A percentile compares a stretch with the other conserved stretches of the same genome.
phyloP scores from a whole-genome alignment of 257 asterid species.

The Thymus quinquecostatus region DNA sequence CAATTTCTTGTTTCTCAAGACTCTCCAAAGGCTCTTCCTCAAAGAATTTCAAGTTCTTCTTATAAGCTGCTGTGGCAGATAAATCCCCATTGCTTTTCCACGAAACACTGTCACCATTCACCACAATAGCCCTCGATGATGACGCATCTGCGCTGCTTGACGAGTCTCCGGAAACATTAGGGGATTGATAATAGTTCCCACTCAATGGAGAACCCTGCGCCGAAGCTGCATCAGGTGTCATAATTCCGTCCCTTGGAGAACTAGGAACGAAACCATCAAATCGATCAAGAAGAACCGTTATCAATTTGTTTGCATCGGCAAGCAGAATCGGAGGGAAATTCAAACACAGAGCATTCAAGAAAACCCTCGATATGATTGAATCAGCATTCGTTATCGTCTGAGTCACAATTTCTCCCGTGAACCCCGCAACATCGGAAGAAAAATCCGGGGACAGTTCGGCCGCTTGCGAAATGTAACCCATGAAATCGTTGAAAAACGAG shows the following conservation, averaged over 20 bases:
- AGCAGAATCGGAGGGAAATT: slow-evolving; percentile 77
- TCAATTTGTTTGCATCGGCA: slow-evolving; percentile 71
- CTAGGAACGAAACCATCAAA: slow-evolving; percentile 55
- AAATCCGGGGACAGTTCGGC: slow-evolving; percentile 64
- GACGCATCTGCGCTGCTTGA: slow-evolving; percentile 45
- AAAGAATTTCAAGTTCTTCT: slow-evolving; percentile 53
- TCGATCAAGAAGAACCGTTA: slow-evolving; percentile 65
- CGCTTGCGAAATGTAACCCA: slow-evolving; percentile 62
- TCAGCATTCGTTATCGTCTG: slow-evolving; percentile 54
- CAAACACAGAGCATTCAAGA: slow-evolving; percentile 62
- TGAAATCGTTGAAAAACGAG: slow-evolving; percentile 62
- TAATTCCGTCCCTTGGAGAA: slow-evolving; percentile 54
- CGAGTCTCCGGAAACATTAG: slow-evolving; percentile 47
- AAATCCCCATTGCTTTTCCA: slow-evolving; percentile 77
- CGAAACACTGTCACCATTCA: slow-evolving; percentile 51
- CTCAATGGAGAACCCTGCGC: slow-evolving; percentile 65
- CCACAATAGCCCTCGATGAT: slow-evolving; percentile 37
- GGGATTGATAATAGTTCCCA: slow-evolving; percentile 55
- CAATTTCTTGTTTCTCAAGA: slow-evolving; percentile 82
- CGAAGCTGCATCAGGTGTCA: slow-evolving; percentile 50
- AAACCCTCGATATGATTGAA: slow-evolving; percentile 50
- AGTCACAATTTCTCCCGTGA: slow-evolving; percentile 73
- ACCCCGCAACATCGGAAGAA: slow-evolving; percentile 68
- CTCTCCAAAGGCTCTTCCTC: slow-evolving; percentile 77
- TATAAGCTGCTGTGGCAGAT: slow-evolving; percentile 43